Conservation (phyloP, 176 grass and related monocot species). For the Aegilops longissima region DNA sequence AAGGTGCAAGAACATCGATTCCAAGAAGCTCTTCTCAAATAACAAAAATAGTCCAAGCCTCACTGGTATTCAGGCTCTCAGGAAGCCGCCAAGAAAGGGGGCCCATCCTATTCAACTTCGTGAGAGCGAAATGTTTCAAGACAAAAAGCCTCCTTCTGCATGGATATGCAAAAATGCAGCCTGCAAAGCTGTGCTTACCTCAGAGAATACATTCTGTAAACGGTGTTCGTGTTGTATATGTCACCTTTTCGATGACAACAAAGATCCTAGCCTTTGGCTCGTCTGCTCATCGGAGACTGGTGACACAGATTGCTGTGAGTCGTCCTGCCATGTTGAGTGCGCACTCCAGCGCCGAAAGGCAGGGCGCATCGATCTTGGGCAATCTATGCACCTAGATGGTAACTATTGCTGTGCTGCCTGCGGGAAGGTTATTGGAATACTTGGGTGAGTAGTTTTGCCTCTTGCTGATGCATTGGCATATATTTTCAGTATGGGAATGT, state of each 20-base stretch:
- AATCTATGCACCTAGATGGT: constrained; percentile 81
- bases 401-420: constrained; percentile 96
- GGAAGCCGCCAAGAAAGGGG: constrained; percentile 52
- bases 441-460: constrained; percentile 74
- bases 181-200: constrained; percentile 81
- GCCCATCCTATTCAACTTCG: constrained; percentile 32
- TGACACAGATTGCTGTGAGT: constrained; percentile 83
- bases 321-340: constrained; percentile 94
- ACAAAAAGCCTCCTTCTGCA: constrained; percentile 38
- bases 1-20: constrained; percentile 61
- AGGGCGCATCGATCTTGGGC: constrained; percentile 75
- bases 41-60: constrained; percentile 36
- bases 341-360: constrained; percentile 68
- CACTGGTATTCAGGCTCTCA: constrained; percentile 38
- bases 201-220: constrained; percentile 82
- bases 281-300: constrained; percentile 83
- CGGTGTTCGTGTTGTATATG: constrained; percentile 99
- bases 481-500: constrained; percentile 16
- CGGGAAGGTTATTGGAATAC: constrained; percentile 90
- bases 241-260: constrained; percentile 95
- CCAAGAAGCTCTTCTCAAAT: constrained; percentile 61
- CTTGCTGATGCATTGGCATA: constrained; percentile 17
- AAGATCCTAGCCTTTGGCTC: constrained; percentile 97
- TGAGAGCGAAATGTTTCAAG: constrained; percentile 35
- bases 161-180: constrained; percentile 96